These are phyloP conservation scores for Aciculoconidium aculeatum DNA, from an alignment of 805 yeast genomes.

Conservation along the genomic window DNA sequence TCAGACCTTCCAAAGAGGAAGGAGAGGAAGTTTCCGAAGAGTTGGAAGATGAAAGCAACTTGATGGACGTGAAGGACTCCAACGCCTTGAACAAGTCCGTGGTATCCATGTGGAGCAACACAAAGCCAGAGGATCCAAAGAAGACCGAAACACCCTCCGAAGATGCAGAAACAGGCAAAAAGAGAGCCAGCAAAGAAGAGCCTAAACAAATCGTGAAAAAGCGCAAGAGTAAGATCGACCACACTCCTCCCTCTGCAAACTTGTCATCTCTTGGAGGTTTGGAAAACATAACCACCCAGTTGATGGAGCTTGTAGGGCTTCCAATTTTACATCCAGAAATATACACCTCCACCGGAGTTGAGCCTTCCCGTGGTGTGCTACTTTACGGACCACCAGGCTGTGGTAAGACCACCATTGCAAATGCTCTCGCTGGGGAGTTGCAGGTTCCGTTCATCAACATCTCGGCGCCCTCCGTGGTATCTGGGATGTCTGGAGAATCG, in stretches of 20 bases:
- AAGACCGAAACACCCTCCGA: neutral
- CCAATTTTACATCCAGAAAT: conserved; percentile 94
- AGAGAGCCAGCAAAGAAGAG: conserved; percentile 44
- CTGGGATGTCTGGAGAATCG: conserved; percentile 99
- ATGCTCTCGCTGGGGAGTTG: conserved; percentile 91
- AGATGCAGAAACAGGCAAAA: conserved; percentile 26
- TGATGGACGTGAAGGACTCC: conserved; percentile 61
- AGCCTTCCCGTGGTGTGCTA: conserved; percentile 89
- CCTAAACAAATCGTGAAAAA: conserved; percentile 24
- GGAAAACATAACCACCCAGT: conserved; percentile 74
- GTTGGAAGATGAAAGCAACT: conserved; percentile 34
- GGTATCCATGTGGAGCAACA: conserved; percentile 58
- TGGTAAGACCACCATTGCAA: conserved; percentile 95
- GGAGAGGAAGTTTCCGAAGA: conserved; percentile 38
- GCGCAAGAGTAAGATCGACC: conserved; percentile 43
- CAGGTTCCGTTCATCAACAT: conserved; percentile 88
- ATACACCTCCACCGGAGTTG: conserved; percentile 80
- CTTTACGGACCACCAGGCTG: conserved; percentile 99
- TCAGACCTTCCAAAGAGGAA: conserved; percentile 8
- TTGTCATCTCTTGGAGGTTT: conserved; percentile 84
- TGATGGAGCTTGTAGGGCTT: conserved; percentile 85
- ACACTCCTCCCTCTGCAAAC: conserved; percentile 64
- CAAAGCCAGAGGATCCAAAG: conserved; percentile 11
- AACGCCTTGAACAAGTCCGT: conserved; percentile 76
- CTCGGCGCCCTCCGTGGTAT: conserved; percentile 93